Evolutionary conservation across 345 rosid genomes (phyloP).

Genomic region (Excoecaria cochinchinensis): DNA sequence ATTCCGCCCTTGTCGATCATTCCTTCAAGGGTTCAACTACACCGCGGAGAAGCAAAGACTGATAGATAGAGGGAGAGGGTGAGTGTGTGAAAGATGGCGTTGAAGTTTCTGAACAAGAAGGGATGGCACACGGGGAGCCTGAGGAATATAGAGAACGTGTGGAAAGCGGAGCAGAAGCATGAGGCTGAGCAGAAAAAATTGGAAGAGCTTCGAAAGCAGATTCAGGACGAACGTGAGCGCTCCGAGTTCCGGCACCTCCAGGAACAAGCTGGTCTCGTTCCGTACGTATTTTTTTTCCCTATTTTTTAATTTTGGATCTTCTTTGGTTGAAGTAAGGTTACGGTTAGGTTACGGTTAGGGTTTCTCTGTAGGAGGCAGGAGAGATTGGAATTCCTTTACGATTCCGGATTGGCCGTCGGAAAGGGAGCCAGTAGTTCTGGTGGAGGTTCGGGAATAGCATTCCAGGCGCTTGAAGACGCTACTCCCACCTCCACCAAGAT

Average conservation of each 20-base stretch:
- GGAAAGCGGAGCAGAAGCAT: slow-evolving; percentile 99
- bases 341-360: slow-evolving; percentile 18
- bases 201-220: slow-evolving; percentile 94
- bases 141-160: slow-evolving; percentile 93
- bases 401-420: slow-evolving; percentile 88
- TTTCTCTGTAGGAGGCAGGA: slow-evolving; percentile 75
- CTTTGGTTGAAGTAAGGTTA: not conserved
- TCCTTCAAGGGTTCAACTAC: not conserved
- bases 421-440: slow-evolving; percentile 44
- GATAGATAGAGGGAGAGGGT: not conserved
- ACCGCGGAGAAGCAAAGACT: not conserved
- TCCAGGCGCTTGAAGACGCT: slow-evolving; percentile 59
- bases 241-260: slow-evolving; percentile 89
- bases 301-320: not conserved
- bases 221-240: slow-evolving; percentile 84
- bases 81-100: slow-evolving; percentile 47
- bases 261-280: slow-evolving; percentile 87
- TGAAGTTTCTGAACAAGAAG: slow-evolving; percentile 98
- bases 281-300: slow-evolving; percentile 43
- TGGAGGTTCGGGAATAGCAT: slow-evolving; percentile 49
- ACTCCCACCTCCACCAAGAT: not conserved
- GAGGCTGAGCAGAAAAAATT: slow-evolving; percentile 91
- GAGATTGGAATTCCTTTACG: slow-evolving; percentile 91
- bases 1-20: not conserved
- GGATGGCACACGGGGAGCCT: slow-evolving; percentile 99